Evolutionary conservation across 805 yeast species (phyloP), one percentile per base, ranked within the genome.

Genomic region (Isabelozyma gotoi): DNA sequence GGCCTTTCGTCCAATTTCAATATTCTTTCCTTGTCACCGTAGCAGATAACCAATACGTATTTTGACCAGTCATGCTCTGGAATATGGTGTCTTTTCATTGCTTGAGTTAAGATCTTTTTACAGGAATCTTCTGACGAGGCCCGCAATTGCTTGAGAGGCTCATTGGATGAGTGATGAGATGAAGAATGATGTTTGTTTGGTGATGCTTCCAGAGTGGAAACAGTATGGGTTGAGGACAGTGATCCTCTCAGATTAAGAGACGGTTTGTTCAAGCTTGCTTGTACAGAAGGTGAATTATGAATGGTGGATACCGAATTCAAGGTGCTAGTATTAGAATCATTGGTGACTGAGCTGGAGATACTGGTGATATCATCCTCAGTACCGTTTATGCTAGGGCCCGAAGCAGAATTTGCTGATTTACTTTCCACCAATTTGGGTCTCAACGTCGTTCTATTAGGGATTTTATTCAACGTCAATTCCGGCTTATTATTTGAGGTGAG

Each of bases 61-160:
- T 88, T 85, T 41, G 86, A 76, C 91, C 96, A 87, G 57, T 89
- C 96, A 40, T 80, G 84, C 24, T 81, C 78, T 37, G 81, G 82
- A 39, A 92, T 74, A 46, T 82, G 83, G 65, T 91, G 96, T 47
- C 95, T 76, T 52, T 84, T 81, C 86, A 89, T 84, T 4, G 96
- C 97, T 29, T 85, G 88, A 56, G 88, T 95, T 38, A 94, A 68
- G 17, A 92, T 85, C 60, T 87, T 87, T 53, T 85, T 82, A 60
- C 97, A 90, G 2, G 97, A 90, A 55, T 92, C 98, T 43, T 90
- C 96, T 19, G 88, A 82, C 6, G 92, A 85, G 1, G 96, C 95
- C 38, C 94, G 68, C 48, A 91, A 66, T 53, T 88, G 94, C 54
- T 88, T 87, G 51, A 89, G 72, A 0, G 96, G 95, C 56, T 89